Evolutionary conservation across 208 protist species (phyloP).

Genomic region (Trypanosoma vivax): DNA sequence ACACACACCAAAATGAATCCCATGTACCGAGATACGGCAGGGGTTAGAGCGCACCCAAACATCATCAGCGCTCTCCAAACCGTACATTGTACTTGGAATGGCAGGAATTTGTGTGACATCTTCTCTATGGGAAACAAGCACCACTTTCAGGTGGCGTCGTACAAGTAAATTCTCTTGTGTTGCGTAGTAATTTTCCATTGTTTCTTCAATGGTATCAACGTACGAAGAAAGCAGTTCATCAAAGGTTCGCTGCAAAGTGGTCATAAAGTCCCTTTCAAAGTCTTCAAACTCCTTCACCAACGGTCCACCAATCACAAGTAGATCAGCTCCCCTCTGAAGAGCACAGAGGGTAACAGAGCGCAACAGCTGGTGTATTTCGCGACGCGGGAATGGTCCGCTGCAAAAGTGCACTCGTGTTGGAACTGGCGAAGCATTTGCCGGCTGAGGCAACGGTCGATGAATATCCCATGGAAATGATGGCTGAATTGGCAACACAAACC

Average conservation of each 20-base stretch:
- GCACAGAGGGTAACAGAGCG: conserved; percentile 42
- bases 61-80: conserved; percentile 46
- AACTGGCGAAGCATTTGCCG: not conserved
- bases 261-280: conserved; percentile 50
- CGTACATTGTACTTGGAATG: conserved; percentile 75
- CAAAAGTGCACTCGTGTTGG: conserved; percentile 74
- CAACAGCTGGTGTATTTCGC: conserved; percentile 47
- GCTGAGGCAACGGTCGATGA: conserved; percentile 27
- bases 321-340: conserved; percentile 58
- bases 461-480: conserved; percentile 64
- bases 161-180: conserved; percentile 14
- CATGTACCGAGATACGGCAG: conserved; percentile 65
- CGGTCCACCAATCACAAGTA: conserved; percentile 81
- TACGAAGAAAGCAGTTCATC: conserved; percentile 54
- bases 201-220: conserved; percentile 63
- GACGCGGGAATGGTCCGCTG: conserved; percentile 76
- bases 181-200: conserved; percentile 50
- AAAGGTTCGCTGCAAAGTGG: conserved; percentile 42
- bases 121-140: conserved; percentile 62
- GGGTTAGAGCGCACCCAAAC: conserved; percentile 78
- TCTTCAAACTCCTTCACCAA: conserved; percentile 59
- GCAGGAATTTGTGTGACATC: conserved; percentile 80
- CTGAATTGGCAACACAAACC: conserved; percentile 48
- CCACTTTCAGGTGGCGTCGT: conserved; percentile 47
- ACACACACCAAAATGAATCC: conserved; percentile 80